Evolutionary conservation across 805 yeast species (phyloP).

Genomic region (Geotrichum ghanense): DNA sequence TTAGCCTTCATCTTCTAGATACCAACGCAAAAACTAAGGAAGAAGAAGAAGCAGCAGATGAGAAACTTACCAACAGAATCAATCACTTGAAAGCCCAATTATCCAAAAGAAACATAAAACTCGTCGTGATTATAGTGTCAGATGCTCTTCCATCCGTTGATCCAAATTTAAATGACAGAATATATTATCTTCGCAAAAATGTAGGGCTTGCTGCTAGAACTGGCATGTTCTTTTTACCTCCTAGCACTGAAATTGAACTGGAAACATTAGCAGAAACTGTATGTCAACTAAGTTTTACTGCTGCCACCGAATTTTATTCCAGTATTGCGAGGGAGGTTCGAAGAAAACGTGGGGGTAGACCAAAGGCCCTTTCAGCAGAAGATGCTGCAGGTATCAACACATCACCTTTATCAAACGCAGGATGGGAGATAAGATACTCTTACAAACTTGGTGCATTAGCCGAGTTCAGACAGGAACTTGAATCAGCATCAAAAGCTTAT

Average conservation of each 20-base stretch:
- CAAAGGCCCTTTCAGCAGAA: slow-evolving; percentile 9
- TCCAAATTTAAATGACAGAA: slow-evolving; percentile 24
- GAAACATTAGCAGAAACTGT: slow-evolving; percentile 29
- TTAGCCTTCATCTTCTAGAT: slow-evolving; percentile 33
- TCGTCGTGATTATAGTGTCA: slow-evolving; percentile 2
- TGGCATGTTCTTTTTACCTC: slow-evolving; percentile 34
- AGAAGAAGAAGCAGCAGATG: slow-evolving; percentile 20
- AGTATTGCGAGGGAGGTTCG: slow-evolving; percentile 31
- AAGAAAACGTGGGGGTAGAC: slow-evolving; percentile 25
- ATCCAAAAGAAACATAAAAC: slow-evolving; percentile 1
- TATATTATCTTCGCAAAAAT: slow-evolving; percentile 28
- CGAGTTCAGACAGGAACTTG: slow-evolving; percentile 37
- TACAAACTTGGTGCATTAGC: slow-evolving; percentile 40
- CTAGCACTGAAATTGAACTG: slow-evolving; percentile 30
- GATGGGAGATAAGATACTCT: slow-evolving; percentile 42
- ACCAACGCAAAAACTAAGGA: background rate
- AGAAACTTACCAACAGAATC: slow-evolving; percentile 15
- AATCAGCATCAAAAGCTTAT: slow-evolving; percentile 37
- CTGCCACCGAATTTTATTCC: slow-evolving; percentile 35
- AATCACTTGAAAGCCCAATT: slow-evolving; percentile 8
- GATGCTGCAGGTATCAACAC: slow-evolving; percentile 7
- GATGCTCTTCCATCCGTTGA: slow-evolving; percentile 13
- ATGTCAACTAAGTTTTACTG: slow-evolving; percentile 30
- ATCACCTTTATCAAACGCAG: slow-evolving; percentile 20
- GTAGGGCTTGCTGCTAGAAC: slow-evolving; percentile 36